phyloP scores from a whole-genome alignment of 2,329 filamentous ascomycete species.

The Metarhizium album region DNA sequence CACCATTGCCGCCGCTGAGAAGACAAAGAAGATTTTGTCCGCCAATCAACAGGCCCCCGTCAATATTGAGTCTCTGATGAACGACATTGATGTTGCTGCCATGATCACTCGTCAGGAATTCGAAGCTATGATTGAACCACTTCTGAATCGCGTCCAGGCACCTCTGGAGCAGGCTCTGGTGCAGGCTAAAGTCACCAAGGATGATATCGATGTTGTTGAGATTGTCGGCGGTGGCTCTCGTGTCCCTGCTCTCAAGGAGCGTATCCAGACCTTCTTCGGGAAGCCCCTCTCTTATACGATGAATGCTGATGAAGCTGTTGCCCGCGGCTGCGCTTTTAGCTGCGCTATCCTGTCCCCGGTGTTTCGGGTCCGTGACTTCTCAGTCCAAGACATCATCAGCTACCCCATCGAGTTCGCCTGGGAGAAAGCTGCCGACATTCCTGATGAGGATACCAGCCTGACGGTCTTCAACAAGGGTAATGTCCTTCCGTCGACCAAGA shows the following conservation, averaged over 20 bases:
- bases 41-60: conserved; percentile 87
- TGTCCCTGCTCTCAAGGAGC: conserved; percentile 85
- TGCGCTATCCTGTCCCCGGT: conserved; percentile 95
- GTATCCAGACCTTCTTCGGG: conserved; percentile 82
- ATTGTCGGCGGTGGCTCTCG: conserved; percentile 91
- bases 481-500: conserved; percentile 95
- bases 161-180: conserved; percentile 86
- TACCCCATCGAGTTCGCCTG: conserved; percentile 98
- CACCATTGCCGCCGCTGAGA: conserved; percentile 82
- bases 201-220: conserved; percentile 90
- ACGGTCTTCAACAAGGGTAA: conserved; percentile 98
- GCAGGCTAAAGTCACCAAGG: conserved; percentile 82
- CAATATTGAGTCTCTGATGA: conserved; percentile 98
- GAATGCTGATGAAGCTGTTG: conserved; percentile 96
- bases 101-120: conserved; percentile 92
- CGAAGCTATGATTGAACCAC: conserved; percentile 78
- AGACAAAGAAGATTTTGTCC: conserved; percentile 96
- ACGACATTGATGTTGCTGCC: conserved; percentile 81
- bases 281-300: conserved; percentile 91
- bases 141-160: conserved; percentile 59
- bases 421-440: conserved; percentile 98
- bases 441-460: conserved; percentile 93
- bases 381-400: conserved; percentile 92
- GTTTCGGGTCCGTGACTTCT: conserved; percentile 97
- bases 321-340: conserved; percentile 91